These are phyloP conservation scores for Venturia effusa DNA, from an alignment of 2,329 filamentous ascomycete species.

Conservation along the genomic window DNA sequence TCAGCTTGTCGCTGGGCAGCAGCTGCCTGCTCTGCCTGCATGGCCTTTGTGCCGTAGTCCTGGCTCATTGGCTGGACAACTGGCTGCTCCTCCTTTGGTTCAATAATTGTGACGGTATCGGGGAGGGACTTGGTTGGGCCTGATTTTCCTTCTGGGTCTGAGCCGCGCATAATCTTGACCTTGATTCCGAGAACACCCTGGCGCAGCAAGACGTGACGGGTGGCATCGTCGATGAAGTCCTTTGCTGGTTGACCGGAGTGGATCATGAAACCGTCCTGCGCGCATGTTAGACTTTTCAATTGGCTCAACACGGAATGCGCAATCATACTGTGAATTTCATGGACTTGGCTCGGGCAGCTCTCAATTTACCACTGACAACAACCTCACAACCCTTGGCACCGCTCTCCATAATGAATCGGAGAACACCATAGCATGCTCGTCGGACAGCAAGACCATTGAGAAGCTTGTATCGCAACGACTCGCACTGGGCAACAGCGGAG, in stretches of 20 bases:
- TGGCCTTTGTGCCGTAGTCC: slow-evolving; percentile 94
- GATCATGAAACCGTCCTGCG: slow-evolving; percentile 97
- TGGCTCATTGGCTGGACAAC: slow-evolving; percentile 92
- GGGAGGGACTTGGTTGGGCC: slow-evolving; percentile 95
- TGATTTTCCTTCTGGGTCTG: slow-evolving; percentile 98
- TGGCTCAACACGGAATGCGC: not conserved
- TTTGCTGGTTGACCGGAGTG: slow-evolving; percentile 99
- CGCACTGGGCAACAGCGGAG: slow-evolving; percentile 98
- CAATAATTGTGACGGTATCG: slow-evolving; percentile 98
- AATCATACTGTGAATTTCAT: slow-evolving; percentile 96
- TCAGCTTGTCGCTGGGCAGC: slow-evolving; percentile 48
- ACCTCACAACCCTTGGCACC: slow-evolving; percentile 99
- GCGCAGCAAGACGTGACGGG: slow-evolving; percentile 97
- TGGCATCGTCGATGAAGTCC: slow-evolving; percentile 98
- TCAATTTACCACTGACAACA: slow-evolving; percentile 97
- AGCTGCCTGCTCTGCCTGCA: slow-evolving; percentile 56
- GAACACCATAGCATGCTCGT: slow-evolving; percentile 98
- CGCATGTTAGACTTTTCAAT: not conserved
- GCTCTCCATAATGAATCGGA: slow-evolving; percentile 99
- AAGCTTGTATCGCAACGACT: slow-evolving; percentile 99
- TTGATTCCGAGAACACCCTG: slow-evolving; percentile 99
- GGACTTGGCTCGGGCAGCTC: slow-evolving; percentile 97
- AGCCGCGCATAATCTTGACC: slow-evolving; percentile 99
- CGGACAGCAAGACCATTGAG: slow-evolving; percentile 98
- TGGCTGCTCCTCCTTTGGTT: slow-evolving; percentile 98